Evolutionary conservation across 1,139 yeast genomes (phyloP).

Genomic region (Pichia sp.): DNA sequence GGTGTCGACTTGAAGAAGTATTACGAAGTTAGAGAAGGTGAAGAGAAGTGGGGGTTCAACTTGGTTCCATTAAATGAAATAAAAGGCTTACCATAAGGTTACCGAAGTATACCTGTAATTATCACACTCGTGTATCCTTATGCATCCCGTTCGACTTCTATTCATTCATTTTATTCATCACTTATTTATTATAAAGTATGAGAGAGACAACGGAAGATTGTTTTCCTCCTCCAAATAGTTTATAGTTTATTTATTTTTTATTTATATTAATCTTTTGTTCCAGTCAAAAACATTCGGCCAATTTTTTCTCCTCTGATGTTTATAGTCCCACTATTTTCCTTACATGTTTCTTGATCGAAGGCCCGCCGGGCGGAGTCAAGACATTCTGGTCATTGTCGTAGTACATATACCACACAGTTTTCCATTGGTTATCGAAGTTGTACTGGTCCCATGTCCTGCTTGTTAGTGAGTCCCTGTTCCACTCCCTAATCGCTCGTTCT

Average conservation of each 20-base stretch:
- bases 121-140: not conserved
- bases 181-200: not conserved
- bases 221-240: not conserved
- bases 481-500: slow-evolving; percentile 10
- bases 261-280: slow-evolving; percentile 1
- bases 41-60: slow-evolving; percentile 32
- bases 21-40: slow-evolving; percentile 55
- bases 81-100: slow-evolving; percentile 24
- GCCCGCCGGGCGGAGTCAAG: slow-evolving; percentile 8
- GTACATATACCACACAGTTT: slow-evolving; percentile 9
- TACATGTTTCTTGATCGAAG: slow-evolving; percentile 2
- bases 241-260: not conserved
- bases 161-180: slow-evolving; percentile 7
- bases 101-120: not conserved
- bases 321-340: not conserved
- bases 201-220: not conserved
- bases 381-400: slow-evolving; percentile 1
- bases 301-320: not conserved
- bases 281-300: not conserved
- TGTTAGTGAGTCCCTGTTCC: slow-evolving; percentile 6
- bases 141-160: not conserved
- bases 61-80: slow-evolving; percentile 32
- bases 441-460: slow-evolving; percentile 6
- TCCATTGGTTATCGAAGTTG: slow-evolving; percentile 10
- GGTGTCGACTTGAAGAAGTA: slow-evolving; percentile 70